Conservation (phyloP, 176 grass and related monocot genomes). For the Eragrostis nindensis region DNA sequence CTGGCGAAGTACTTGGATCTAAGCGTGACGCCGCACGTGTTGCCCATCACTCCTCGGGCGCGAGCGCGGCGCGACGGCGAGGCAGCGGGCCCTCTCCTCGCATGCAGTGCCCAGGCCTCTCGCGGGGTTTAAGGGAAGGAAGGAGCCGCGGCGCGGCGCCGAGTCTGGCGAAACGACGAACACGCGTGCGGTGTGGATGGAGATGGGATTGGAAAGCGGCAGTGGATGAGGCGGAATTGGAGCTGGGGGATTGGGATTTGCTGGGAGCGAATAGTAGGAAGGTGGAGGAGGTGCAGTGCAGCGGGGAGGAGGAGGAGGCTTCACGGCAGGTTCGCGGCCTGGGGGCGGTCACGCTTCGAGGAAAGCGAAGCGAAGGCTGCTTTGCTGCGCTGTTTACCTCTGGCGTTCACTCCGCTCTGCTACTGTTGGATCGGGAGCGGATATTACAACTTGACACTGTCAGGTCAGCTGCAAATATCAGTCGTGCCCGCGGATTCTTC, state of each 20-base stretch:
- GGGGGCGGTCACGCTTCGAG: conserved; percentile 34
- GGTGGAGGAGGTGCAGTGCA: background rate
- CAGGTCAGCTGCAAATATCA: conserved; percentile 8
- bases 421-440: conserved; percentile 20
- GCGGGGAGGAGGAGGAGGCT: conserved; percentile 23
- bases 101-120: conserved; percentile 30
- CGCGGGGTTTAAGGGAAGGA: background rate
- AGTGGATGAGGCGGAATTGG: background rate
- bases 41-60: conserved; percentile 47
- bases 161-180: background rate
- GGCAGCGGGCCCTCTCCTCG: conserved; percentile 25
- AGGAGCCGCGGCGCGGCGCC: conserved; percentile 15
- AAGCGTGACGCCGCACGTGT: conserved; percentile 64
- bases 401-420: background rate
- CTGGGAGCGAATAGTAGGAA: background rate
- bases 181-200: background rate
- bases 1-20: conserved; percentile 69
- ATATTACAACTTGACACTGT: background rate
- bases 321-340: conserved; percentile 40
- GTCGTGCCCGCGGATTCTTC: background rate
- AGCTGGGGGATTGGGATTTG: background rate
- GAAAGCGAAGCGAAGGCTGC: conserved; percentile 43
- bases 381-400: background rate
- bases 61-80: conserved; percentile 25
- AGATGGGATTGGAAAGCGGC: background rate